Evolutionary conservation across 225 moss, liverwort and hornwort genomes (phyloP).

Genomic region (Straminergon stramineum): DNA sequence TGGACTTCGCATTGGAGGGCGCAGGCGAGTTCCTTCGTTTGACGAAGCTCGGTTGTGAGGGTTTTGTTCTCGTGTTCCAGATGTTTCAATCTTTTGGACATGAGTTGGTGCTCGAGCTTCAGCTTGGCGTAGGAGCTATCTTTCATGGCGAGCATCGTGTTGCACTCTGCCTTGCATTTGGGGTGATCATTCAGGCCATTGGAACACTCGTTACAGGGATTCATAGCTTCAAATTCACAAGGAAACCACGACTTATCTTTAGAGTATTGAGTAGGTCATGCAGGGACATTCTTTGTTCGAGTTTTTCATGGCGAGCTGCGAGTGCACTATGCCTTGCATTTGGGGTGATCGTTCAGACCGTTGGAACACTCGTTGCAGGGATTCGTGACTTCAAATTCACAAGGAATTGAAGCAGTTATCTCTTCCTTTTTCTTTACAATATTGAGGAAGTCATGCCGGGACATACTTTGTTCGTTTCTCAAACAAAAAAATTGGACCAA

Average conservation of each 20-base stretch:
- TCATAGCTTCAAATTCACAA: not conserved
- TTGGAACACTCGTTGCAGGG: not conserved
- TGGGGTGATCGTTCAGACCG: not conserved
- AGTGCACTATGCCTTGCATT: slow-evolving; percentile 1
- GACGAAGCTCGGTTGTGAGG: not conserved
- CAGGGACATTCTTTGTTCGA: not conserved
- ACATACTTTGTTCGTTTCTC: not conserved
- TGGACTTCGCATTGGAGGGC: slow-evolving; percentile 12
- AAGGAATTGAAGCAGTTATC: not conserved
- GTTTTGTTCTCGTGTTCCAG: not conserved
- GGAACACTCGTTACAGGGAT: not conserved
- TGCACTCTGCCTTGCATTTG: not conserved
- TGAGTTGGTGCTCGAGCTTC: not conserved
- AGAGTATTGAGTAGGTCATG: not conserved
- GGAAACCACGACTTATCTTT: not conserved
- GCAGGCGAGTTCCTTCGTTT: not conserved
- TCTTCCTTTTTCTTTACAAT: not conserved
- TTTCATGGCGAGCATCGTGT: slow-evolving; percentile 1
- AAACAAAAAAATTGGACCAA: not conserved
- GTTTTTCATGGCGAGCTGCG: not conserved
- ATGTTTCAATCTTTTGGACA: not conserved
- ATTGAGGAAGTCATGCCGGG: not conserved
- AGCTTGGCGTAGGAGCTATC: slow-evolving; percentile 5
- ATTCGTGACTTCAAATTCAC: not conserved
- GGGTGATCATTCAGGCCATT: not conserved